Conservation (phyloP, 2,329 filamentous ascomycete genomes). For the Hypoxylon sp. region DNA sequence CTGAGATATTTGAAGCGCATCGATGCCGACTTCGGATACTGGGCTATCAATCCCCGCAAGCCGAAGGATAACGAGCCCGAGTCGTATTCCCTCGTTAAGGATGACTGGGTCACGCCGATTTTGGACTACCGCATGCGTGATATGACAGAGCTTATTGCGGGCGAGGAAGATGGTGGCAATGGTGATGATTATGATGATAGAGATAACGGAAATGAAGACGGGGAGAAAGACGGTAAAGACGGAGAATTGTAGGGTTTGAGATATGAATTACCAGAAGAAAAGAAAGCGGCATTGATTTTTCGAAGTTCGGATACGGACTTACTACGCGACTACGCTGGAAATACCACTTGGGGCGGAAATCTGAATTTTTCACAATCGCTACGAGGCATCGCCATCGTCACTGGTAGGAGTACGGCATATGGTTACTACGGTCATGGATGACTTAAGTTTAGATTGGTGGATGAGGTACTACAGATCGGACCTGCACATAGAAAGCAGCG, state of each 20-base stretch:
- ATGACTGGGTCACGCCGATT: constrained; percentile 75
- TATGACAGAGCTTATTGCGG: constrained; percentile 69
- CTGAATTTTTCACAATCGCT: constrained; percentile 13
- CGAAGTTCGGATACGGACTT: constrained; percentile 6
- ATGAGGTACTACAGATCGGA: neutral
- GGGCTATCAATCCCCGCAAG: constrained; percentile 78
- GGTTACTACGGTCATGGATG: constrained; percentile 2
- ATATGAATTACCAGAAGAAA: neutral
- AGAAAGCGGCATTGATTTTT: constrained; percentile 23
- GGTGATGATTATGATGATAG: constrained; percentile 15
- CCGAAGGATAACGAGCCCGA: constrained; percentile 70
- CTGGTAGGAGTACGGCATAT: constrained; percentile 17
- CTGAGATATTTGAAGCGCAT: constrained; percentile 70
- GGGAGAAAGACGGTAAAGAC: constrained; percentile 5
- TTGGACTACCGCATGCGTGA: constrained; percentile 75
- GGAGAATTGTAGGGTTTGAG: constrained; percentile 12
- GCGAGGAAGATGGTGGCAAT: constrained; percentile 29
- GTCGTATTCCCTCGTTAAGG: constrained; percentile 72
- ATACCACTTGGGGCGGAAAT: constrained; percentile 23
- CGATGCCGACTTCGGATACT: constrained; percentile 78
- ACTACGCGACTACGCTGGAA: constrained; percentile 15
- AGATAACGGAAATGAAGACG: neutral
- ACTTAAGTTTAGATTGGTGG: constrained; percentile 19
- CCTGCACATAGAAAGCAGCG: constrained; percentile 3
- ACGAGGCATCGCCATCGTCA: constrained; percentile 5